These are phyloP conservation scores for Rutstroemia sp. DNA, from an alignment of 2,329 filamentous ascomycete genomes.

Conservation along the genomic window DNA sequence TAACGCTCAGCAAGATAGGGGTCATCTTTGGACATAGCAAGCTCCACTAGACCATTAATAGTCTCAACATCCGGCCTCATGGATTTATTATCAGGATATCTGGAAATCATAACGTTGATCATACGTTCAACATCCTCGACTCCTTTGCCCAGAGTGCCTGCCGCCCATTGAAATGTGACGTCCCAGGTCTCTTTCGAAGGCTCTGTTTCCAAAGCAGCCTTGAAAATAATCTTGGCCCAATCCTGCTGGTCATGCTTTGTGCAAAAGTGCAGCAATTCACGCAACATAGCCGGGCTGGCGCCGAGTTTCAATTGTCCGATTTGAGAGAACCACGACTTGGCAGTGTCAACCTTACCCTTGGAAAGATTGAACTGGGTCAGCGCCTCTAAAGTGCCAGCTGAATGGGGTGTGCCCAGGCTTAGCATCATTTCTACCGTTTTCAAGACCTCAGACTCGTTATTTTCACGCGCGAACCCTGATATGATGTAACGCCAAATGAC, in stretches of 20 bases:
- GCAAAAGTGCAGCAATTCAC: constrained; percentile 52
- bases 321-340: constrained; percentile 60
- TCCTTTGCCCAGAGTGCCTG: constrained; percentile 59
- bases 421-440: constrained; percentile 47
- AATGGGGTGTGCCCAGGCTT: constrained; percentile 38
- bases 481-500: constrained; percentile 43
- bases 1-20: constrained; percentile 68
- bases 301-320: constrained; percentile 11
- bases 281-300: constrained; percentile 29
- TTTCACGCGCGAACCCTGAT: constrained; percentile 54
- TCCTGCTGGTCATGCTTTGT: constrained; percentile 49
- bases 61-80: constrained; percentile 58
- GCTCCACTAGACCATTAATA: constrained; percentile 69
- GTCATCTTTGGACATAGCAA: constrained; percentile 63
- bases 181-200: constrained; percentile 58
- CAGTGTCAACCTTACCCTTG: constrained; percentile 49
- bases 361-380: constrained; percentile 57
- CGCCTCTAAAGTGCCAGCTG: constrained; percentile 40
- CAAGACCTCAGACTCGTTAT: constrained; percentile 49
- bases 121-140: constrained; percentile 67
- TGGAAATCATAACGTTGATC: constrained; percentile 57
- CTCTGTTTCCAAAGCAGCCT: constrained; percentile 33
- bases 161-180: constrained; percentile 67
- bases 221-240: constrained; percentile 57
- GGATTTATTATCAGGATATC: constrained; percentile 38